Evolutionary conservation across 352 stramenopile species (phyloP), one percentile per base, ranked within the genome.

Genomic region (Phytopythium vexans): DNA sequence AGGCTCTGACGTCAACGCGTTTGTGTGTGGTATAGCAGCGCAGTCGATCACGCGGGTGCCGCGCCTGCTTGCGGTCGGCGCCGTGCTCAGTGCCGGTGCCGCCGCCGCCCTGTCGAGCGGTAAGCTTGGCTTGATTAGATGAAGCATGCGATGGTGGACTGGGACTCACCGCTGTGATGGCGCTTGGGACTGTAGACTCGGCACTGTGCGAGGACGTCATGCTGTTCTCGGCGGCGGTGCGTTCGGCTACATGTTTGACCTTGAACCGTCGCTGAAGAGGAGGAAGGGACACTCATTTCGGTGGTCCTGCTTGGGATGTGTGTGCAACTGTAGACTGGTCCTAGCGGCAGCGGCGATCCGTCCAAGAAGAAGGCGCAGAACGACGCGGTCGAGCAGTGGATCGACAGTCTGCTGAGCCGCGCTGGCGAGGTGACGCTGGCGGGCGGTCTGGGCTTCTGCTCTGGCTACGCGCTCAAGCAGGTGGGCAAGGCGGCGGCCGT

Each of bases 391-490:
- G 76, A 86, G 56, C 52, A 76, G 56, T 69, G 90, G 43, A 74
- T 93, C 34, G 78, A 93, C 43, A 60, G 74, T 43, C 67, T 86
- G 55, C 64, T 82, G 63, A 60, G 60, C 43, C 81, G 74, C 48
- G 75, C 72, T 43, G 82, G 84, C 15, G 78, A 92, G 56, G 75
- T 94, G 43, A 82, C 82, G 16, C 64, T 96, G 33, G 84, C 77
- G 8, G 62, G 74, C 9, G 70, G 68, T 0, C 59, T 93, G 35
- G 86, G 87, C 35, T 94, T 94, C 56, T 92, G 82, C 62, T 93
- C 86, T 9, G 87, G 86, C 32, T 92, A 91, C 56, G 86, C 87
- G 37, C 64, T 95, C 15, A 92, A 92, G 65, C 71, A 91, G 54
- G 72, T 89, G 40, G 87, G 86, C 55, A 93, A 94, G 64, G 59